A percentile compares a stretch with the other conserved stretches of the same genome.
Conservation (phyloP, 192 early-diverging fungal species). For the Podila clonocystis region DNA sequence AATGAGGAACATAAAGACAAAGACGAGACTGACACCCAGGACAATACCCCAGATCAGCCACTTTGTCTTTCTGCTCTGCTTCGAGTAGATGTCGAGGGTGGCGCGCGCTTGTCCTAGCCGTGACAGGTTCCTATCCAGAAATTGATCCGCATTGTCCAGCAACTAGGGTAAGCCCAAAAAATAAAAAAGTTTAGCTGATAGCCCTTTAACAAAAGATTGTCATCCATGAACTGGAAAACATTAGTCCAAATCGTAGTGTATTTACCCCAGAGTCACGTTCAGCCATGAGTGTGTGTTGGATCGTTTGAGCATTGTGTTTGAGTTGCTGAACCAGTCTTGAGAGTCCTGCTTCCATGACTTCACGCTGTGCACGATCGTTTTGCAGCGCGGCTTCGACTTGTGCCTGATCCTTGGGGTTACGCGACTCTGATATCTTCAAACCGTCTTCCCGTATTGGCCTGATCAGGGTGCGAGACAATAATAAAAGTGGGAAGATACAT, state of each 20-base stretch:
- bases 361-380: constrained; percentile 38
- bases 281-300: constrained; percentile 32
- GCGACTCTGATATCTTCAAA: constrained; percentile 2
- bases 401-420: constrained; percentile 6
- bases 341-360: constrained; percentile 40
- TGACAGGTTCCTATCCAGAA: constrained; percentile 40
- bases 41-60: constrained; percentile 53
- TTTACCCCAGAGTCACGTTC: constrained; percentile 36
- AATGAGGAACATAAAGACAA: constrained; percentile 50
- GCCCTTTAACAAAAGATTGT: not conserved
- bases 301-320: constrained; percentile 39
- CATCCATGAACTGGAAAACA: not conserved
- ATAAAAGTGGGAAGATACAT: not conserved
- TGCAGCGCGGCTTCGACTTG: constrained; percentile 38
- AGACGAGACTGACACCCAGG: constrained; percentile 35
- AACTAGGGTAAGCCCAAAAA: constrained; percentile 5
- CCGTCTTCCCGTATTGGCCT: not conserved
- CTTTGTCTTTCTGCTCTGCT: constrained; percentile 49
- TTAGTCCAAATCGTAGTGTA: not conserved
- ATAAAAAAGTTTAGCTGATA: not conserved
- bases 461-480: not conserved
- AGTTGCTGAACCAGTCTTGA: constrained; percentile 37
- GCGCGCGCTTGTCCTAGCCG: constrained; percentile 37
- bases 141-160: constrained; percentile 39
- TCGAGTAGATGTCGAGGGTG: constrained; percentile 38